Percentiles rank a stretch among this genome's conserved stretches.
Evolutionary conservation across 2,329 filamentous ascomycete species (phyloP).

Genomic region (Cyclaneusma minus): DNA sequence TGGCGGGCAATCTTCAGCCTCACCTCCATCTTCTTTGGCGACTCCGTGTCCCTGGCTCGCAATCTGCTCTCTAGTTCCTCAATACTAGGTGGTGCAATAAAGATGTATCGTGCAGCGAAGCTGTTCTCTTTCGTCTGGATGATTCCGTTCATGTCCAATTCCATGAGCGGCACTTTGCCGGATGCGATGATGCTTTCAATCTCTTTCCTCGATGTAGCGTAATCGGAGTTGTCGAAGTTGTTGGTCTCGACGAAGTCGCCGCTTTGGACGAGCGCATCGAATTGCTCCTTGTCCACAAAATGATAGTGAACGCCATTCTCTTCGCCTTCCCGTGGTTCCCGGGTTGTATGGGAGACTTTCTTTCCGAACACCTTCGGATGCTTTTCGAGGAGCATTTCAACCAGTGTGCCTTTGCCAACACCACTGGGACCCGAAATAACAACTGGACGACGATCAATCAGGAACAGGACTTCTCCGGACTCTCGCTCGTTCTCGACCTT

Average conservation of each 20-base stretch:
- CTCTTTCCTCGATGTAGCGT: constrained; percentile 38
- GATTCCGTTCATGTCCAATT: constrained; percentile 35
- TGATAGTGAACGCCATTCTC: constrained; percentile 34
- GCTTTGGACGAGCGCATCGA: constrained; percentile 41
- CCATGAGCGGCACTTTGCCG: constrained; percentile 44
- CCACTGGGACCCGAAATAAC: constrained; percentile 52
- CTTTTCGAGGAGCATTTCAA: constrained; percentile 45
- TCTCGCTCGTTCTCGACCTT: constrained; percentile 19
- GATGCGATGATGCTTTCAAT: constrained; percentile 34
- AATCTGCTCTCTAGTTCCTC: constrained; percentile 25
- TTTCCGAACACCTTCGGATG: constrained; percentile 49
- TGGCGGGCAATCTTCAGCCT: constrained; percentile 23
- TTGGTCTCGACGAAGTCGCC: constrained; percentile 43
- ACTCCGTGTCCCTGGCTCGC: constrained; percentile 24
- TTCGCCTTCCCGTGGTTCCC: constrained; percentile 32
- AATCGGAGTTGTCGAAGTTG: constrained; percentile 30
- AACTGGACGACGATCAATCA: constrained; percentile 35
- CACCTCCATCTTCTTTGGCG: constrained; percentile 30
- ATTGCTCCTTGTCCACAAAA: constrained; percentile 39
- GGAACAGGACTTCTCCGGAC: constrained; percentile 24
- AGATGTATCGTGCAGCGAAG: constrained; percentile 38
- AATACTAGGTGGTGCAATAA: constrained; percentile 28
- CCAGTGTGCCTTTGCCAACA: constrained; percentile 46
- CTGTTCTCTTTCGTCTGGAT: constrained; percentile 41
- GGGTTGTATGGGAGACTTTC: constrained; percentile 39